Evolutionary conservation across 371 early-diverging fungal species (phyloP).

Genomic region (Apophysomyces trapeziformis): DNA sequence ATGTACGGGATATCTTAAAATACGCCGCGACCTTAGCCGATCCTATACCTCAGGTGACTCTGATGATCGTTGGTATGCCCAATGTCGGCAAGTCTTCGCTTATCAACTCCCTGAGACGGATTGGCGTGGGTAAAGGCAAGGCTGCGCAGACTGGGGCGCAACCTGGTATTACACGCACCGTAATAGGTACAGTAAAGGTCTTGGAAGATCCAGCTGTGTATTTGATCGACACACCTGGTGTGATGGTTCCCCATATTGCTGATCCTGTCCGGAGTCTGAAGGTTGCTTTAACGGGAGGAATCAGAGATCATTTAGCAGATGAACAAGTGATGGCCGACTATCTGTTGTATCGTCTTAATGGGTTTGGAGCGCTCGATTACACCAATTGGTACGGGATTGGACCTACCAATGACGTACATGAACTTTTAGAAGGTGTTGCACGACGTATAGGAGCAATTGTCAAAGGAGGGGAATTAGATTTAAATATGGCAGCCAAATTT

Average conservation of each 20-base stretch:
- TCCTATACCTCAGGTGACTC: constrained; percentile 52
- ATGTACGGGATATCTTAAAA: constrained; percentile 68
- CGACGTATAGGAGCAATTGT: constrained; percentile 77
- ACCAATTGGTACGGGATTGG: constrained; percentile 37
- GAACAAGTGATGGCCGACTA: constrained; percentile 87
- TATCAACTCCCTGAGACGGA: constrained; percentile 83
- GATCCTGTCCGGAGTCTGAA: constrained; percentile 79
- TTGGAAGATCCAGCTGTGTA: constrained; percentile 86
- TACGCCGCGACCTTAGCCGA: constrained; percentile 59
- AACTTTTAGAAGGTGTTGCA: constrained; percentile 66
- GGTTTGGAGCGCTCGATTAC: constrained; percentile 42
- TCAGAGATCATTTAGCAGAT: constrained; percentile 85
- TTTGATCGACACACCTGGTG: constrained; percentile 91
- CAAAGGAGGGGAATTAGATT: constrained; percentile 73
- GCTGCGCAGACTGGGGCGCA: constrained; percentile 85
- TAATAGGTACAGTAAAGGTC: constrained; percentile 86
- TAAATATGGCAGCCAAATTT: constrained; percentile 68
- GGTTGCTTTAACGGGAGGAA: constrained; percentile 87
- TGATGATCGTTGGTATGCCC: constrained; percentile 95
- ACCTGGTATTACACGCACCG: constrained; percentile 89
- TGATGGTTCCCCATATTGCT: constrained; percentile 84
- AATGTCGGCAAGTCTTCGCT: constrained; percentile 96
- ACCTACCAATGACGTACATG: constrained; percentile 73
- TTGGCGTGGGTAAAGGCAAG: constrained; percentile 77
- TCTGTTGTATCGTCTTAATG: constrained; percentile 83